Conservation (phyloP, 2,329 filamentous ascomycete species). For the Chaetomium sp. region DNA sequence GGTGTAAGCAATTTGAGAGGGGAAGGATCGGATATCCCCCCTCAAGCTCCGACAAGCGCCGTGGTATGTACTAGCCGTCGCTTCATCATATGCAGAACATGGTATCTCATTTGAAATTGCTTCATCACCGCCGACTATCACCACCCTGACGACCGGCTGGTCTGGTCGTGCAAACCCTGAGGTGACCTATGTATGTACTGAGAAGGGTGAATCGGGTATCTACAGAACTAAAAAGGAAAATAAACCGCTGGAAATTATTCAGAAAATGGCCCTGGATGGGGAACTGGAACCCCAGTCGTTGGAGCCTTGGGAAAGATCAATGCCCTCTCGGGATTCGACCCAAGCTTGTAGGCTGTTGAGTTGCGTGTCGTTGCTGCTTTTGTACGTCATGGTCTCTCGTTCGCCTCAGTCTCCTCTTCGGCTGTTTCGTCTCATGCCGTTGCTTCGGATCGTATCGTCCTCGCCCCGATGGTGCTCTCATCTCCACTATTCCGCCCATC, state of each 20-base stretch:
- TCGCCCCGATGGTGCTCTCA: slow-evolving; percentile 23
- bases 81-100: neutral
- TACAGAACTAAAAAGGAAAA: slow-evolving; percentile 7
- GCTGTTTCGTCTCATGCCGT: slow-evolving; percentile 8
- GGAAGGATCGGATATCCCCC: too few species aligned
- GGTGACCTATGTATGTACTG: slow-evolving; percentile 9
- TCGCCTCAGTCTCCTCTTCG: neutral
- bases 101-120: neutral
- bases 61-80: too few species aligned
- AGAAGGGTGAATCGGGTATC: slow-evolving; percentile 16
- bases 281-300: neutral
- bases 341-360: too few species aligned
- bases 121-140: neutral
- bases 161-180: slow-evolving; percentile 3
- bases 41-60: too few species aligned
- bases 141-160: neutral
- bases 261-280: neutral
- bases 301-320: too few species aligned
- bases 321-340: too few species aligned
- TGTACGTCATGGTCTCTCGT: neutral
- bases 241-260: neutral
- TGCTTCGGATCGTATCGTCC: slow-evolving; percentile 17
- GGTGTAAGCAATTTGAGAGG: too few species aligned
- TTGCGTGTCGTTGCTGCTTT: too few species aligned
- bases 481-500: slow-evolving; percentile 23